Conservation (phyloP, 1,284 basidiomycete genomes). For the Earliella scabrosa region DNA sequence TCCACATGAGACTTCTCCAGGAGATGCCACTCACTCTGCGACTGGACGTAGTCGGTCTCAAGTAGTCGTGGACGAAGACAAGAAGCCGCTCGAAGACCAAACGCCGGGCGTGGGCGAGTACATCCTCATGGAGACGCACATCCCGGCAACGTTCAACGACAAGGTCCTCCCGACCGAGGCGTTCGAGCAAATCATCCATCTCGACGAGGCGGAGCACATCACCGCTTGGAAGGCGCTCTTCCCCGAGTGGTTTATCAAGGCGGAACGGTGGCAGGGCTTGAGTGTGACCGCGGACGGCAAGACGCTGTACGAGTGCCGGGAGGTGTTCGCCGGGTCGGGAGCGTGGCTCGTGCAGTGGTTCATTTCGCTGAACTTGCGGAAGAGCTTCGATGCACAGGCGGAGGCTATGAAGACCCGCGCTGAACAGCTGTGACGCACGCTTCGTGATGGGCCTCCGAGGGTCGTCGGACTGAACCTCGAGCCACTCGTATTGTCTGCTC, state of each 20-base stretch:
- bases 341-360: slow-evolving; percentile 59
- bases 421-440: slow-evolving; percentile 45
- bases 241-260: slow-evolving; percentile 49
- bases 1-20: background rate
- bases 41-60: slow-evolving; percentile 51
- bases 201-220: slow-evolving; percentile 56
- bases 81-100: slow-evolving; percentile 49
- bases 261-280: slow-evolving; percentile 69
- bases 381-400: slow-evolving; percentile 57
- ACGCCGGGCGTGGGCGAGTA: slow-evolving; percentile 50
- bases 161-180: slow-evolving; percentile 34
- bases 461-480: no score
- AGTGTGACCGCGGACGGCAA: slow-evolving; percentile 51
- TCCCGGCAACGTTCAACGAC: slow-evolving; percentile 57
- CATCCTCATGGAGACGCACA: slow-evolving; percentile 55
- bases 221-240: slow-evolving; percentile 58
- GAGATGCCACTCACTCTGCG: background rate
- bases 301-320: slow-evolving; percentile 67
- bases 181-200: slow-evolving; percentile 32
- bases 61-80: slow-evolving; percentile 49
- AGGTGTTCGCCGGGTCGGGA: slow-evolving; percentile 61
- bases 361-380: slow-evolving; percentile 45
- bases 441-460: background rate
- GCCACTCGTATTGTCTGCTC: no score
- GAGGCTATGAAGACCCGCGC: slow-evolving; percentile 57